Conservation (phyloP, 306 rosid genomes). For the Citrullus mucosospermus region DNA sequence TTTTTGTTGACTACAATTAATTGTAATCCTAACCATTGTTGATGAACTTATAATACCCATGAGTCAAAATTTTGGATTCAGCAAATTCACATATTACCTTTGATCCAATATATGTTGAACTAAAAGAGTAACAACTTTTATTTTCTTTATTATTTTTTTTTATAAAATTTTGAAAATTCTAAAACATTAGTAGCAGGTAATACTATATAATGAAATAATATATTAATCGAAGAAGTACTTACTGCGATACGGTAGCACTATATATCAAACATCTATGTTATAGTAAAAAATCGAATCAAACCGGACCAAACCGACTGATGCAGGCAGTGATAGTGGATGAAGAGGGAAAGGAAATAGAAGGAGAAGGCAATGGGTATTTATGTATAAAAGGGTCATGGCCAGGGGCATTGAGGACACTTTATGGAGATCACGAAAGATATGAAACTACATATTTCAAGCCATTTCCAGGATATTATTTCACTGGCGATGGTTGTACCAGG, state of each 20-base stretch:
- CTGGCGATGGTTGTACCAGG: constrained; percentile 98
- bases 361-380: constrained; percentile 85
- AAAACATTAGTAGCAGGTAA: no score
- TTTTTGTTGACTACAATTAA: no score
- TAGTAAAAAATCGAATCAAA: not conserved
- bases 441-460: constrained; percentile 96
- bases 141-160: no score
- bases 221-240: not conserved
- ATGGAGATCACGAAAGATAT: constrained; percentile 85
- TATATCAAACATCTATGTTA: not conserved
- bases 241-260: not conserved
- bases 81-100: no score
- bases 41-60: no score
- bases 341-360: constrained; percentile 82
- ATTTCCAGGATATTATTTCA: constrained; percentile 85
- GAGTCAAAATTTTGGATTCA: no score
- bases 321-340: constrained; percentile 45
- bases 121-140: no score
- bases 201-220: no score
- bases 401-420: constrained; percentile 92
- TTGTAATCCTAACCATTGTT: no score
- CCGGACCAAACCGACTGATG: not conserved
- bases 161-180: no score
- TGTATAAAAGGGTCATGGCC: constrained; percentile 91
- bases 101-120: no score